Conservation (phyloP, 2,329 filamentous ascomycete genomes). For the Alternaria ethzedia region DNA sequence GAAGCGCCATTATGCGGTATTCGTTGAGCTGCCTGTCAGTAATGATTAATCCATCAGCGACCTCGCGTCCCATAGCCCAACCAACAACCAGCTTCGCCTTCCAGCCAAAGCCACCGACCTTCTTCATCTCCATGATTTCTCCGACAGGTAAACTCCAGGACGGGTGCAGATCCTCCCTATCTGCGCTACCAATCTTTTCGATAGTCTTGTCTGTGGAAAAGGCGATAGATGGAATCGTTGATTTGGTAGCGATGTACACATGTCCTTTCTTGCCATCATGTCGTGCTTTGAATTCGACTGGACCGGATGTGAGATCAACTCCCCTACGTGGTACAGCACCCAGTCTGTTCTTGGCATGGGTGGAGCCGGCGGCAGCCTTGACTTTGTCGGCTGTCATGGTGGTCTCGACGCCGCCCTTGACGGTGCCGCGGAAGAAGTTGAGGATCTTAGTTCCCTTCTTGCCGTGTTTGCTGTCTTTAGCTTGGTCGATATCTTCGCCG, state of each 20-base stretch:
- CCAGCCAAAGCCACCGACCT: conserved; percentile 83
- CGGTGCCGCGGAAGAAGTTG: conserved; percentile 70
- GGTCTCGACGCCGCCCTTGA: conserved; percentile 75
- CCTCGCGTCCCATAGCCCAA: conserved; percentile 75
- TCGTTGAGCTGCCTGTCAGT: conserved; percentile 63
- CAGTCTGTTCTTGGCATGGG: conserved; percentile 71
- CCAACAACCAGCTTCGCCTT: conserved; percentile 83
- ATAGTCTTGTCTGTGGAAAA: conserved; percentile 64
- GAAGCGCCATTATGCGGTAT: conserved; percentile 72
- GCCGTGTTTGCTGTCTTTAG: conserved; percentile 55
- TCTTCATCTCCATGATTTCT: conserved; percentile 76
- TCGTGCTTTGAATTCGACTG: conserved; percentile 76
- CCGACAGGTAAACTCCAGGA: conserved; percentile 73
- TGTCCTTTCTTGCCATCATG: conserved; percentile 75
- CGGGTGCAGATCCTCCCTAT: conserved; percentile 62
- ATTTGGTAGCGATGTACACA: conserved; percentile 71
- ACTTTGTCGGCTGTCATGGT: conserved; percentile 74
- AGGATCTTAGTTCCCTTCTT: conserved; percentile 61
- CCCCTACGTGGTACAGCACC: conserved; percentile 66
- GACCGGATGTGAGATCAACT: conserved; percentile 63
- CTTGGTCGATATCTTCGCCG: conserved; percentile 60
- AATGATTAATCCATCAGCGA: conserved; percentile 77
- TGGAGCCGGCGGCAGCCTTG: conserved; percentile 67
- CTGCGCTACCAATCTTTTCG: conserved; percentile 53
- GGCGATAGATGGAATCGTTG: conserved; percentile 71